phyloP scores from a whole-genome alignment of 805 yeast genomes.

The Barnettozyma sucrosica region DNA sequence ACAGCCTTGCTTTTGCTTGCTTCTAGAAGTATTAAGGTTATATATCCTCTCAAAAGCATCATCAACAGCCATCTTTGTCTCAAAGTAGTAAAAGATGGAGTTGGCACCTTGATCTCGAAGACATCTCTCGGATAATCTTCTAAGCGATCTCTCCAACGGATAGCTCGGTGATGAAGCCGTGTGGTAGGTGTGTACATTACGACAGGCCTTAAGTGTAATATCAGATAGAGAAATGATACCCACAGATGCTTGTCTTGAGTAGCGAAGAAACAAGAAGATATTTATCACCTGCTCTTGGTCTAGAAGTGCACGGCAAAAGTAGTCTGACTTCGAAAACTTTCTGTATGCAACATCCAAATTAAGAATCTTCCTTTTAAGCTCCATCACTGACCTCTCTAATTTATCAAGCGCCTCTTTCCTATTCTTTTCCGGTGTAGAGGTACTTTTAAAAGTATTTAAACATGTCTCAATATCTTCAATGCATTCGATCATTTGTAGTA shows the following conservation, averaged over 20 bases:
- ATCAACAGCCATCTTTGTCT: constrained; percentile 39
- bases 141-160: constrained; percentile 35
- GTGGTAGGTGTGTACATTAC: constrained; percentile 3
- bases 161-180: constrained; percentile 29
- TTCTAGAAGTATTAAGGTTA: constrained; percentile 39
- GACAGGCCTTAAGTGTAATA: constrained; percentile 13
- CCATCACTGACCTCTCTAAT: constrained; percentile 15
- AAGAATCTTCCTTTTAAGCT: constrained; percentile 27
- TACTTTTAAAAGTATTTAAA: not conserved
- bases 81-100: constrained; percentile 36
- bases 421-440: not conserved
- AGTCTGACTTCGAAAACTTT: constrained; percentile 30
- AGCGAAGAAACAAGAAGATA: constrained; percentile 36
- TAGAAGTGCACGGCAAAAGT: constrained; percentile 32
- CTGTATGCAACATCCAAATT: constrained; percentile 32
- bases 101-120: constrained; percentile 43
- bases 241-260: constrained; percentile 36
- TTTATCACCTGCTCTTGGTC: constrained; percentile 32
- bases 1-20: constrained; percentile 9
- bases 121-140: constrained; percentile 37
- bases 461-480: constrained; percentile 22
- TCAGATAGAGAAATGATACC: constrained; percentile 26
- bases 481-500: constrained; percentile 28
- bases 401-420: not conserved
- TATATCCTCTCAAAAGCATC: constrained; percentile 40